These are phyloP conservation scores for Oenanthe sinensis DNA, from an alignment of 129 eudicot genomes.

Conservation along the genomic window DNA sequence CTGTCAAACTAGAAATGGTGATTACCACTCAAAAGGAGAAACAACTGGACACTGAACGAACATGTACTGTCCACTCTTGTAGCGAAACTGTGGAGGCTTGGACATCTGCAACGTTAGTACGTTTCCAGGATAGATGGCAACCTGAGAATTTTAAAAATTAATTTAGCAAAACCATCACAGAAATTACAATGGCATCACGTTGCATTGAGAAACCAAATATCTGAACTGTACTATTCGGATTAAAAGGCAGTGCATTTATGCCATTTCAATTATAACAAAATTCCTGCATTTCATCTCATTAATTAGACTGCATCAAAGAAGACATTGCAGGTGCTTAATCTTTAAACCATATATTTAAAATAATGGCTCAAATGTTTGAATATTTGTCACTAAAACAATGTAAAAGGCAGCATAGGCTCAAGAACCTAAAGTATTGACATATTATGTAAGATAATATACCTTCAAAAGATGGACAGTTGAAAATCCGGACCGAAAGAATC, in stretches of 20 bases:
- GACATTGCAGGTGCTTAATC: not conserved
- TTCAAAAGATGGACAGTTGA: conserved; percentile 62
- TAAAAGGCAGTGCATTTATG: not conserved
- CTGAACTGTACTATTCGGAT: not conserved
- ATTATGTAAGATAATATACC: conserved; percentile 30
- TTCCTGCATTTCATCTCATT: no score
- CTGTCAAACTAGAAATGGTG: not conserved
- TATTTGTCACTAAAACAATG: no score
- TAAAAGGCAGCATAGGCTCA: not conserved
- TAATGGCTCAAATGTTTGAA: no score
- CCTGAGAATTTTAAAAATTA: conserved; percentile 34
- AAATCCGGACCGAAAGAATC: conserved; percentile 82
- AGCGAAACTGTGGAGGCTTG: conserved; percentile 84
- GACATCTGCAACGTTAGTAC: conserved; percentile 91
- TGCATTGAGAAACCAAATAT: not conserved
- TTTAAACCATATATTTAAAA: not conserved
- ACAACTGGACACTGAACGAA: conserved; percentile 90
- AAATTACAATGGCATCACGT: not conserved
- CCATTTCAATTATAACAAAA: not conserved
- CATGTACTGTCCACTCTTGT: conserved; percentile 98
- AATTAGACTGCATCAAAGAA: not conserved
- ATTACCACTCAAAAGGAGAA: conserved; percentile 94
- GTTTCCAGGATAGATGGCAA: conserved; percentile 89
- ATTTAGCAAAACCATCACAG: not conserved
- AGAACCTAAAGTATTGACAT: not conserved